Percentiles rank a stretch among this genome's conserved stretches.
Conservation (phyloP, 73 alveolate species). For the Paraurostyla sp. region DNA sequence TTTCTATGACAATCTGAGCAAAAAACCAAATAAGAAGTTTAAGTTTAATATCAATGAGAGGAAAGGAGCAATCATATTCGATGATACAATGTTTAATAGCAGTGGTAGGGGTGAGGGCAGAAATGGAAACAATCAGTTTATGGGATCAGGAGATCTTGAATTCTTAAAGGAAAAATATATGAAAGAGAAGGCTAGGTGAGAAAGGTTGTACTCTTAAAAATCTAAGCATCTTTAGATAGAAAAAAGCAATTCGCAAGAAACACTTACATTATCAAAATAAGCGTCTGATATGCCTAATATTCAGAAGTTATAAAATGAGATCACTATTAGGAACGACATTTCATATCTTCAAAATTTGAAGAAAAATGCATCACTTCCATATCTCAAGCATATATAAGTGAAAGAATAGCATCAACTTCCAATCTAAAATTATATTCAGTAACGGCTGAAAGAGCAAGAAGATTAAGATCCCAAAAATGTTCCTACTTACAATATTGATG, state of each 20-base stretch:
- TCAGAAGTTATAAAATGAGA: too few relatives aligned
- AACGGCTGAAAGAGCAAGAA: too few relatives aligned
- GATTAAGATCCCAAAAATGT: too few relatives aligned
- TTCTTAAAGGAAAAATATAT: neutral
- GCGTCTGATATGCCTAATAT: neutral
- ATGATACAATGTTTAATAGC: neutral
- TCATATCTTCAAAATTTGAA: neutral
- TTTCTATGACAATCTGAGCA: slow-evolving; percentile 22
- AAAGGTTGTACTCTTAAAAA: neutral
- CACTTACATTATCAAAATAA: neutral
- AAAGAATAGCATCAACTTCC: neutral
- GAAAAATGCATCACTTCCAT: neutral
- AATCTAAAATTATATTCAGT: neutral
- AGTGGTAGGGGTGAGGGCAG: neutral
- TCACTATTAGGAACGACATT: neutral
- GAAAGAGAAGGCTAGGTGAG: slow-evolving; percentile 8
- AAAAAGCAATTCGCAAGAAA: neutral
- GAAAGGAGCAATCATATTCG: neutral
- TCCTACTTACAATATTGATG: too few relatives aligned
- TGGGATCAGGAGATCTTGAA: neutral
- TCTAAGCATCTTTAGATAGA: neutral
- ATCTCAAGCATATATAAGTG: neutral
- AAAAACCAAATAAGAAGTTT: neutral
- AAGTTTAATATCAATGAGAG: neutral
- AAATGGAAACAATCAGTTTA: neutral